Evolutionary conservation across 108 stramenopile genomes (phyloP), one percentile per base, ranked within the genome.

Genomic region (Nitzschia inconspicua): DNA sequence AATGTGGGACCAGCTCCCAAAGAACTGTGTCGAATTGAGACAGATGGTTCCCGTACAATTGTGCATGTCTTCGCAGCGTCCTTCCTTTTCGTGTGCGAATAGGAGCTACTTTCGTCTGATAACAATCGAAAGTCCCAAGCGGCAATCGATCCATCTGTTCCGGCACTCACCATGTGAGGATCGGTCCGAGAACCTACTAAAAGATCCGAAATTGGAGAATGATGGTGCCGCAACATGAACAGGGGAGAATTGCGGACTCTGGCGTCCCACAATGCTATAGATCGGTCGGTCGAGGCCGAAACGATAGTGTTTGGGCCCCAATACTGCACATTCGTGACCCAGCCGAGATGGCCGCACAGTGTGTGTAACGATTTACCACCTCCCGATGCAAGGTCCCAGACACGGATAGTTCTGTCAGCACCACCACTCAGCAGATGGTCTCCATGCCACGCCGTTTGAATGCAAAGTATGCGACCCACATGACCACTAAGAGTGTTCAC

Each of bases 371-470:
- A 87, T 50, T 80, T 84, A 1, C 77, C 73, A 48, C 63, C 68
- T 13, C 78, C 79, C 5, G 73, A 42, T 2, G 69, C 57, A 4
- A 89, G 55, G 65, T 93, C 91, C 91, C 91, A 93, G 6, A 93
- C 63, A 40, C 88, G 73, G 7, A 86, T 61, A 0, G 86, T 86
- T 25, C 79, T 80, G 68, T 93, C 91, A 7, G 86, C 82, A 24
- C 88, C 91, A 32, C 91, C 88, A 51, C 84, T 86, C 3, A 93
- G 52, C 28, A 88, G 57, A 29, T 86, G 78, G 55, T 93, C 91
- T 8, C 88, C 91, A 60, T 93, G 91, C 91, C 91, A 93, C 10
- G 91, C 91, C 25, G 88, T 82, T 58, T 86, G 78, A 4, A 93
- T 73, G 54, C 83, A 89, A 3, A 85, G 57, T 20, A 93, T 72